phyloP scores from a whole-genome alignment of 768 basidiomycete species.

The Steccherinum ochraceum region DNA sequence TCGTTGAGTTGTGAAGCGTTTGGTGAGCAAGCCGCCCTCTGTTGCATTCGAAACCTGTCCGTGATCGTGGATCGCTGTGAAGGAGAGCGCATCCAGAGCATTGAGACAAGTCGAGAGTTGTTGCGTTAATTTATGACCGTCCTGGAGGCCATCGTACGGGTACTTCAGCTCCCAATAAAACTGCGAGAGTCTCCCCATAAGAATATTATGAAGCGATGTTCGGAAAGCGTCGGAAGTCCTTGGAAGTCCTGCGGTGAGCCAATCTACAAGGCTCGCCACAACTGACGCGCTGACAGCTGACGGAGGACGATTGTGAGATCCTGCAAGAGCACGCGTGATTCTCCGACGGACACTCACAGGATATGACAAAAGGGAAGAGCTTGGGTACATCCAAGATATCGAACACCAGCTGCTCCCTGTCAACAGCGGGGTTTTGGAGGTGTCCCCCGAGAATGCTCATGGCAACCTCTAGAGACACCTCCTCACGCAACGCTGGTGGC shows the following conservation, averaged over 20 bases:
- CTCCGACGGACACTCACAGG: no score
- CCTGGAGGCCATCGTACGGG: neutral
- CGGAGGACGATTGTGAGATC: no score
- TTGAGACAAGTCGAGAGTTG: neutral
- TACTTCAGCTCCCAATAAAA: no score
- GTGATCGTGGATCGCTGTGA: neutral
- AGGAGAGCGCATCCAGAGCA: neutral
- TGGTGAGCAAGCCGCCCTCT: neutral
- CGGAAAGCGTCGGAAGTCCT: neutral
- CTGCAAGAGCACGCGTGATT: no score
- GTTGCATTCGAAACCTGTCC: neutral
- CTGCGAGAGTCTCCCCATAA: no score
- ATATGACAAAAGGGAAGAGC: conserved; percentile 2
- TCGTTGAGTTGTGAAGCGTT: neutral
- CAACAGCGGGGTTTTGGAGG: conserved; percentile 4
- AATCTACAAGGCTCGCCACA: neutral
- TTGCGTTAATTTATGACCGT: neutral
- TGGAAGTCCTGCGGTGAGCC: no score
- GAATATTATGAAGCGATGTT: no score
- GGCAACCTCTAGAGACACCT: conserved; percentile 1
- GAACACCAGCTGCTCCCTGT: neutral
- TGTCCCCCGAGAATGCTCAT: conserved; percentile 6
- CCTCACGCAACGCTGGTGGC: neutral
- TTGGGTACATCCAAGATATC: neutral
- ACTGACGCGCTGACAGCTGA: no score